A percentile compares a stretch with the other conserved stretches of the same genome.
Evolutionary conservation across 495 filamentous ascomycete species (phyloP).

Genomic region (Aspergillus sclerotiicarbonarius): DNA sequence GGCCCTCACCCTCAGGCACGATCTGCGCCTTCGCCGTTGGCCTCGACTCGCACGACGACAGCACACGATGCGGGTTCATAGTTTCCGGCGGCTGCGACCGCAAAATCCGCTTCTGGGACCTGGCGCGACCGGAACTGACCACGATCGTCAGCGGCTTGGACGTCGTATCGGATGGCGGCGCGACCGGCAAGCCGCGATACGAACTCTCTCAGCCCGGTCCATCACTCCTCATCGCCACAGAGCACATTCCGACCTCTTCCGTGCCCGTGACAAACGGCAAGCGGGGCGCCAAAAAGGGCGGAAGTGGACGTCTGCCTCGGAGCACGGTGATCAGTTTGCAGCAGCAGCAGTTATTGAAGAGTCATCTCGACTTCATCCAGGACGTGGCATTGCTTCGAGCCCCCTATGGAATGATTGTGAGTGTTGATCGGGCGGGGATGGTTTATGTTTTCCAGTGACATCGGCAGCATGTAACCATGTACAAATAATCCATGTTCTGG

Average conservation of each 20-base stretch:
- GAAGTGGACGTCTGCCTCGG: conserved; percentile 56
- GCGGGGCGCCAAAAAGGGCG: conserved; percentile 34
- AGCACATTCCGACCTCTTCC: conserved; percentile 57
- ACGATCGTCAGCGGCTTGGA: conserved; percentile 77
- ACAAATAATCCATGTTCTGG: neutral
- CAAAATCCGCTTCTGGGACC: conserved; percentile 92
- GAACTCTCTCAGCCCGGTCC: conserved; percentile 65
- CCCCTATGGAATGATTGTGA: conserved; percentile 90
- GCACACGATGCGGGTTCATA: conserved; percentile 60
- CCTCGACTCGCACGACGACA: conserved; percentile 47
- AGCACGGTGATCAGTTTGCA: conserved; percentile 85
- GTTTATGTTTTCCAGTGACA: conserved; percentile 80
- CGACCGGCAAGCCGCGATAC: conserved; percentile 61
- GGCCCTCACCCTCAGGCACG: conserved; percentile 13
- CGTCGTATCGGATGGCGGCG: conserved; percentile 54
- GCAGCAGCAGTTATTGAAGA: conserved; percentile 80
- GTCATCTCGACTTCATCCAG: conserved; percentile 82
- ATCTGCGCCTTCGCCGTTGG: conserved; percentile 53
- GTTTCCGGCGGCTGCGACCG: conserved; percentile 85
- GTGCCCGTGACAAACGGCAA: conserved; percentile 30
- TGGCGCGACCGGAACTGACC: conserved; percentile 67
- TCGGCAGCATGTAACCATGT: neutral
- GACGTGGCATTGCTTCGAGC: conserved; percentile 85
- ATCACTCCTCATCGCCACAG: conserved; percentile 68
- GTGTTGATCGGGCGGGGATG: conserved; percentile 86